Base-by-base conservation (phyloP, 164 flowering plant species). In the Berberis thunbergii region DNA sequence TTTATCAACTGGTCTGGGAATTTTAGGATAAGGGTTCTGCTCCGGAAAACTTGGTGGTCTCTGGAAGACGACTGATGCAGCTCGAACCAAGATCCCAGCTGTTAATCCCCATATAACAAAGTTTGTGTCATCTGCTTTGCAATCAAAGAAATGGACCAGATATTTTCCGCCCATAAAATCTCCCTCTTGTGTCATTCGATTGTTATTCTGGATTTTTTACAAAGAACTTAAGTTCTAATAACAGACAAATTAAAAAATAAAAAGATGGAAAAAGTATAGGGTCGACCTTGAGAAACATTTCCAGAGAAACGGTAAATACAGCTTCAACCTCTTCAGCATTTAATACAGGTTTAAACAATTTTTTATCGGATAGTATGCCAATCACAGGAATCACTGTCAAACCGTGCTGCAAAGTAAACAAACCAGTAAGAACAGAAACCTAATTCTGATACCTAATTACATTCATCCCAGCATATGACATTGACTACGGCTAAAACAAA, bases 61-160 rank as follows among this genome's bases (percentile, higher is more conserved):
- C 74, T 83, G 87, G 71, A 73, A 88, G 11, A 94, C 91, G 54
- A 94, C 75, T 39, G 98, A 83, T 56, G 98, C 98, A 26, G 95
- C 89, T 49, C 82, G 80, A 55, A 90, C 87, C 73, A 94, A 81
- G 49, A 94, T 78, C 42, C 87, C 92, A 45, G 97, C 94, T 57
- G 98, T 94, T 69, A 94, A 73, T 54, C 91, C 98, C 96, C 97
- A 94, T 64, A 94, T 87, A 63, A 87, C 0, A 64, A 76, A 86
- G 63, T 80, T 78, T 68, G 72, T 84, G 44, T 76, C 66, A 53
- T 74, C 80, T 1, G 67, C 45, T 72, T 83, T 76, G 52, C 82
- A 94, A 65, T 88, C 85, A 49, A 94, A 94, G 71, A 45, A 83
- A 76, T 94, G 98, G 62, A 88, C 43, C 61, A 88, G 63, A 67